Percentiles rank a stretch among this genome's conserved stretches.
phyloP scores from a whole-genome alignment of 441 rosid genomes.

The Melianthus villosus region DNA sequence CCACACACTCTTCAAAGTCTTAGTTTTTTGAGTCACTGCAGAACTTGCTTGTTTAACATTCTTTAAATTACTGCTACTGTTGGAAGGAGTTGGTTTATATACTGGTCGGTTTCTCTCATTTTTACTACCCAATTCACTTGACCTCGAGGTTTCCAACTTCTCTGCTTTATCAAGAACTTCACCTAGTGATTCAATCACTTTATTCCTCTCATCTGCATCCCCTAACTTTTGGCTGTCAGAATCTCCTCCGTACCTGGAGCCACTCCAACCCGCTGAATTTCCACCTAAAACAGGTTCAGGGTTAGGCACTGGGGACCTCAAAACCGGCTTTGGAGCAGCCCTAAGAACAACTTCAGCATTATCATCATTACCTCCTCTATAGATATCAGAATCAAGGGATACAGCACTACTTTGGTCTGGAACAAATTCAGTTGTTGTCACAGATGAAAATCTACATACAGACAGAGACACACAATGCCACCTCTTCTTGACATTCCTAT shows the following conservation, averaged over 20 bases:
- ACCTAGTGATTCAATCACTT: slow-evolving; percentile 67
- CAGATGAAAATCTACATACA: slow-evolving; percentile 49
- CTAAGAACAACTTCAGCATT: slow-evolving; percentile 46
- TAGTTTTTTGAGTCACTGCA: slow-evolving; percentile 23
- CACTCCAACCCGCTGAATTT: slow-evolving; percentile 12
- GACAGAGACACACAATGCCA: slow-evolving; percentile 34
- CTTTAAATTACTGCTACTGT: too few species aligned
- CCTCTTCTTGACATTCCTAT: slow-evolving; percentile 24
- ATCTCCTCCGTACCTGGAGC: slow-evolving; percentile 15
- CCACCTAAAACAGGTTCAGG: slow-evolving; percentile 17
- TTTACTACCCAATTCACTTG: slow-evolving; percentile 7
- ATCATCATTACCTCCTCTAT: slow-evolving; percentile 25
- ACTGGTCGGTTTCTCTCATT: slow-evolving; percentile 19
- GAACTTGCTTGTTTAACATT: slow-evolving; percentile 15
- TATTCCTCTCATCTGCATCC: slow-evolving; percentile 42
- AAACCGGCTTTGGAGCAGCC: slow-evolving; percentile 66
- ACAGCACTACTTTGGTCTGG: slow-evolving; percentile 46
- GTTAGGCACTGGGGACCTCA: slow-evolving; percentile 31
- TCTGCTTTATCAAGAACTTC: slow-evolving; percentile 86
- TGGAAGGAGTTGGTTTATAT: slow-evolving; percentile 11
- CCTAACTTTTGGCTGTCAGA: slow-evolving; percentile 11
- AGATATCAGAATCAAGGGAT: slow-evolving; percentile 36
- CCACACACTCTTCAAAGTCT: slow-evolving; percentile 87
- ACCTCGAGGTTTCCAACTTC: slow-evolving; percentile 43
- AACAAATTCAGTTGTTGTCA: slow-evolving; percentile 51